phyloP scores from a whole-genome alignment of 2,329 filamentous ascomycete species.

The Colletotrichum sp. region DNA sequence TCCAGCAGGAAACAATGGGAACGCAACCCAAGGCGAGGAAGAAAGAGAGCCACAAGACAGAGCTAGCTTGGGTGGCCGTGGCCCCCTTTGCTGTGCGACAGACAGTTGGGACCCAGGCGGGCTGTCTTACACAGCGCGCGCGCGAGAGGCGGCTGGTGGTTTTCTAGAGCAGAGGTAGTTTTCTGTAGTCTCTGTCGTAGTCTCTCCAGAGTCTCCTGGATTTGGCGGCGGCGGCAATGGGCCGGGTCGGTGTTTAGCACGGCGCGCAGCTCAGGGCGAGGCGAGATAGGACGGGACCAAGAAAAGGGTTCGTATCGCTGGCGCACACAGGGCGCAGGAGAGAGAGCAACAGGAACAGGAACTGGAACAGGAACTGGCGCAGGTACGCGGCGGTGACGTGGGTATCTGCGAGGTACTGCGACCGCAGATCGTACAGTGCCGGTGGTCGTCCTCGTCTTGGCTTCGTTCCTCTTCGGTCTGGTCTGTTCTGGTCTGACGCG shows the following conservation, averaged over 20 bases:
- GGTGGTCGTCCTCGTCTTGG: background rate
- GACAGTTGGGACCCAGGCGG: background rate
- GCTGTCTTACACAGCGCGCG: background rate
- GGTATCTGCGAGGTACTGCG: background rate
- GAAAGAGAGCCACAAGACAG: background rate
- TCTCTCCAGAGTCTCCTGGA: background rate
- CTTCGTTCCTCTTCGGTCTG: background rate
- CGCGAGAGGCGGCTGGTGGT: background rate
- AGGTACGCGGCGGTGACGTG: slow-evolving; percentile 1
- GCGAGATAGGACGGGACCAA: background rate
- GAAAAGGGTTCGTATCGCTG: background rate
- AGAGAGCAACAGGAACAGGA: background rate
- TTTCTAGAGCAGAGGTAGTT: background rate
- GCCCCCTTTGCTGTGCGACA: background rate
- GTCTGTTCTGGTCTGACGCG: background rate
- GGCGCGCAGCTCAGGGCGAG: background rate
- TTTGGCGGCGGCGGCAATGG: background rate
- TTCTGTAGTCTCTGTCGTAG: background rate
- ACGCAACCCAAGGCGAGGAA: background rate
- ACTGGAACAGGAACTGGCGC: background rate
- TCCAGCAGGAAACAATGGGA: slow-evolving; percentile 3
- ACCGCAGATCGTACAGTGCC: background rate
- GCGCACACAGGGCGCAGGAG: background rate
- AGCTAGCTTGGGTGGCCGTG: slow-evolving; percentile 2
- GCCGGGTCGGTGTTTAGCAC: background rate